Conservation (phyloP, 2,329 filamentous ascomycete genomes). For the Nemania sp. region DNA sequence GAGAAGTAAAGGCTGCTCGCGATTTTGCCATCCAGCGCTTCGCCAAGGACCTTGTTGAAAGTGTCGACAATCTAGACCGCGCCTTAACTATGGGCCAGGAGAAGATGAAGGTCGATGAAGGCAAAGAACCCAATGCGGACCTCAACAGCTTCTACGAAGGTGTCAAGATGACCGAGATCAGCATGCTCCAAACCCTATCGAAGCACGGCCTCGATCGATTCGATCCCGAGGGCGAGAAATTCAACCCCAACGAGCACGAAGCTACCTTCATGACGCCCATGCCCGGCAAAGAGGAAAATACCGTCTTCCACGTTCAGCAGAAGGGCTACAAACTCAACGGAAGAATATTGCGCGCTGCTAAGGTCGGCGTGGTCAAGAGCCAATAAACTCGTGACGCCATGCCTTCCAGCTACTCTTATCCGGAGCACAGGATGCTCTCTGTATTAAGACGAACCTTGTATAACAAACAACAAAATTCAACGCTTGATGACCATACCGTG, state of each 20-base stretch:
- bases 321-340: constrained; percentile 97
- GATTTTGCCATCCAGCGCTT: constrained; percentile 97
- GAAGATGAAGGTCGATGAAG: constrained; percentile 59
- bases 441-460: constrained; percentile 31
- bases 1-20: constrained; percentile 83
- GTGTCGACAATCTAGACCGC: constrained; percentile 95
- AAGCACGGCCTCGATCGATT: constrained; percentile 94
- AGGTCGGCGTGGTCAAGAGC: constrained; percentile 96
- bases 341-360: constrained; percentile 83
- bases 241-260: constrained; percentile 96
- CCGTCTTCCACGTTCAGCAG: constrained; percentile 88
- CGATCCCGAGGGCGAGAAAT: constrained; percentile 80
- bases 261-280: constrained; percentile 92
- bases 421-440: constrained; percentile 28
- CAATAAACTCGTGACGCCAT: constrained; percentile 25
- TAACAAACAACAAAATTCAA: constrained; percentile 31
- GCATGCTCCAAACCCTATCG: constrained; percentile 83
- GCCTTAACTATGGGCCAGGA: constrained; percentile 80
- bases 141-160: constrained; percentile 82
- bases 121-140: constrained; percentile 57
- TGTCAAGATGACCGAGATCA: constrained; percentile 90
- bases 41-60: constrained; percentile 91
- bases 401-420: neutral
- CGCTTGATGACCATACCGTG: constrained; percentile 27
- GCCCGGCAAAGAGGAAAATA: constrained; percentile 85